Evolutionary conservation across 1,284 basidiomycete genomes (phyloP).

Genomic region (Cerrena zonata): DNA sequence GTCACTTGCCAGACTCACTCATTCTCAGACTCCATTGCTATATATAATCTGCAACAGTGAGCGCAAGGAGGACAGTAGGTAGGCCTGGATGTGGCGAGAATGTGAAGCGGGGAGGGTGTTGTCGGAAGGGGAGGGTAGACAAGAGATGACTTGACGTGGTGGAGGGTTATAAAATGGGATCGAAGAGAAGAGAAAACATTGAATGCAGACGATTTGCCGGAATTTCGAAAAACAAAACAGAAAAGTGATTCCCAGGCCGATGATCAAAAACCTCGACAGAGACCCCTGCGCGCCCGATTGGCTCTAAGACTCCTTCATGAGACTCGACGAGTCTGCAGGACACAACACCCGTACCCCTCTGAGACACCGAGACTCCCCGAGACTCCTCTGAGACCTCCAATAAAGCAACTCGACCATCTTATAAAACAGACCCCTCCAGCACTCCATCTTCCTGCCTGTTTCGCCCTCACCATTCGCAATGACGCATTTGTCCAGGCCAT

Average conservation of each 20-base stretch:
- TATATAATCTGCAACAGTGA: background rate
- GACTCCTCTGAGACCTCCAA: no score
- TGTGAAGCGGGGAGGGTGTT: conserved; percentile 6
- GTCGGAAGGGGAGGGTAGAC: conserved; percentile 15
- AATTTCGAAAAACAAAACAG: conserved; percentile 32
- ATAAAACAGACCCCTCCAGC: no score
- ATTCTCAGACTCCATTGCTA: conserved; percentile 11
- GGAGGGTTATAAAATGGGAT: conserved; percentile 25
- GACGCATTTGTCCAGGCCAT: background rate
- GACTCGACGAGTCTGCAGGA: no score
- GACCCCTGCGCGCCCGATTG: conserved; percentile 19
- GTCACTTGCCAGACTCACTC: conserved; percentile 13
- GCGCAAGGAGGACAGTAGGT: conserved; percentile 3
- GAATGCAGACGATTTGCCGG: conserved; percentile 27
- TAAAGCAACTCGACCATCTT: no score
- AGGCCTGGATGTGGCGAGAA: no score
- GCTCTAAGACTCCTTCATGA: no score
- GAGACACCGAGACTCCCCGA: no score
- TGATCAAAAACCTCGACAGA: conserved; percentile 19
- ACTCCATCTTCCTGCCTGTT: conserved; percentile 1
- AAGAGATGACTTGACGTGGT: conserved; percentile 24
- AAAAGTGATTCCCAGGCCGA: conserved; percentile 27
- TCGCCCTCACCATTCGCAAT: background rate
- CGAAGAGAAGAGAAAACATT: conserved; percentile 32
- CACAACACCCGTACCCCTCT: no score